Evolutionary conservation across 1,139 yeast genomes (phyloP), one percentile per base, ranked within the genome.

Genomic region (Blastobotrys aristatus): DNA sequence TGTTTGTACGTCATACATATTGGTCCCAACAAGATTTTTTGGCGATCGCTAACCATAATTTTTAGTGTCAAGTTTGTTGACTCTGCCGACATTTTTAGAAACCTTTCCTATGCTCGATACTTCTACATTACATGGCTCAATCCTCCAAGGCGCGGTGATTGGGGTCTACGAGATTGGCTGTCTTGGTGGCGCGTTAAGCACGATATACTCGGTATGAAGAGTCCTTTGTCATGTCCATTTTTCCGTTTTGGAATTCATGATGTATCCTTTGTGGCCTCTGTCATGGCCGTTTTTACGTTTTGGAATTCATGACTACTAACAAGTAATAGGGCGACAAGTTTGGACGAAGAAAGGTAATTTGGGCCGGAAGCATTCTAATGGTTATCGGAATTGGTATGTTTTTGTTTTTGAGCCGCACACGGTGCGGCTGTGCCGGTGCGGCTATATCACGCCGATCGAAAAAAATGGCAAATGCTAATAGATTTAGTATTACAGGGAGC

Each of bases 101-200:
- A 64, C 69, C 14, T 71, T 75, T 58, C 74, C 76, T 66, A 70
- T 40, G 62, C 69, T 56, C 60, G 44, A 51, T 16, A 27, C 43
- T 4, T 26, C 45, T 21, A 35, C 48, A 2, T 30, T 45, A 6
- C 48, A 48, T 35, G 31, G 36, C 33, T 20, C 31, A 31, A 53
- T 55, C 11, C 45, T 63, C 17, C 59, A 57, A 30, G 67, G 67
- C 2, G 50, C 60, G 2, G 57, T 54, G 17, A 53, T 60, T 6
- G 74, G 89, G 0, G 77, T 84, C 64, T 84, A 82, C 64, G 90
- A 83, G 62, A 65, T 84, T 48, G 94, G 94, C 13, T 83, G 89
- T 72, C 78, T 84, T 70, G 74, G 77, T 54, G 94, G 94, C 56
- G 87, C 89, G 31, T 55, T 59, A 54, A 77, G 53, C 51, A 84